Conservation (phyloP, 73 alveolate species). For the Stentor coeruleus region DNA sequence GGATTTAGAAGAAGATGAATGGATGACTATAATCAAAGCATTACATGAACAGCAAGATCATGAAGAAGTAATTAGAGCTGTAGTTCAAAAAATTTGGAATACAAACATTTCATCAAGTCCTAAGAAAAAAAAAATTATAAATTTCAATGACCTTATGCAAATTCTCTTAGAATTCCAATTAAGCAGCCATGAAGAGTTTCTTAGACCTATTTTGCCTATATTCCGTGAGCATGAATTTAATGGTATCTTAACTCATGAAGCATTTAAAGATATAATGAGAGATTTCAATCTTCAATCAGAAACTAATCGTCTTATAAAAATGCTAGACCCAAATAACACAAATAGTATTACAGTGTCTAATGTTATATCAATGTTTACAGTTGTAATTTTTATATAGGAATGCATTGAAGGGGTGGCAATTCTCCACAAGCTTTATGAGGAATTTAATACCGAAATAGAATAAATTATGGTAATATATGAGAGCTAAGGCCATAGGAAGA, state of each 20-base stretch:
- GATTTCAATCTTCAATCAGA: constrained; percentile 62
- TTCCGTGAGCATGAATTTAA: constrained; percentile 75
- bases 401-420: background rate
- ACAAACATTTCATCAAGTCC: constrained; percentile 44
- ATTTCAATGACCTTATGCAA: constrained; percentile 62
- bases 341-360: constrained; percentile 88
- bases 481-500: background rate
- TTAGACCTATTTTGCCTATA: constrained; percentile 67
- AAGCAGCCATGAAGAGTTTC: constrained; percentile 87
- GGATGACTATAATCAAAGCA: constrained; percentile 85
- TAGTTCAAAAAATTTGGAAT: constrained; percentile 36
- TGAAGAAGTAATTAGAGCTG: constrained; percentile 43
- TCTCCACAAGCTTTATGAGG: background rate
- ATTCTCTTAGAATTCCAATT: constrained; percentile 90
- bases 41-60: constrained; percentile 90
- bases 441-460: background rate
- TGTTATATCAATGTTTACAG: constrained; percentile 83
- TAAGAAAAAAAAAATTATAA: constrained; percentile 54
- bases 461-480: background rate
- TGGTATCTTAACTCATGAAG: constrained; percentile 81
- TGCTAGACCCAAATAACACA: constrained; percentile 90
- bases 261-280: constrained; percentile 76
- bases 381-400: constrained; percentile 37
- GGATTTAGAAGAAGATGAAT: constrained; percentile 87
- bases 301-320: constrained; percentile 64